Base-by-base conservation (phyloP, 2,329 filamentous ascomycete genomes). In the Neofusicoccum parvum region DNA sequence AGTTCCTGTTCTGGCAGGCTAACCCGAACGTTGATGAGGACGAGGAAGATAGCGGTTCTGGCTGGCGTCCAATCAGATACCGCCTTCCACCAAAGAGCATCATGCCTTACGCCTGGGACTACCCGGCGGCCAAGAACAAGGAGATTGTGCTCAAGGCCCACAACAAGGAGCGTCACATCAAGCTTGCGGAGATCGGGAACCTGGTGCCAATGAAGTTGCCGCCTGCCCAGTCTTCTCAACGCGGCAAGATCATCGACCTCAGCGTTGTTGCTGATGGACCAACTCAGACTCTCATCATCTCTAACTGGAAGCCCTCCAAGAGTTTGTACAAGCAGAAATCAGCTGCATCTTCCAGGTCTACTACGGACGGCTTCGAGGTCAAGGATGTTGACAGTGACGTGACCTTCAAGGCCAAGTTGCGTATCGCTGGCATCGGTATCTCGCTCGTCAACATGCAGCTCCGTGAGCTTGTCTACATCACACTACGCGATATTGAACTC, bases 41-140 rank as follows among this genome's bases (percentile, higher is more conserved):
- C 67, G 94, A 94, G 64, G 90, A 92, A 70, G 92, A 97, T 72
- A 84, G 79, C 63, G 82, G 89, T 65, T 94, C 92, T 62, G 92
- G 92, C 3, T 99, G 95, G 92, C 90, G 92, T 69, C 94, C 93
- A 2, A 92, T 99, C 68, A 86, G 92, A 62, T 99, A 99, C 79
- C 90, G 94, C 37, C 83, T 99, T 36, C 96, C 96, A 2, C 89
- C 94, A 12, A 86, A 95, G 67, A 98, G 94, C 78, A 97, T 99
- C 78, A 99, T 99, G 95, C 95, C 96, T 0, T 99, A 99, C 73
- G 94, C 95, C 1, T 99, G 95, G 95, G 96, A 99, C 75, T 99
- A 97, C 79, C 96, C 95, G 1, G 94, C 95, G 1, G 94, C 93
- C n/a, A 97, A 96, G 80, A 90, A 92, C 80, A 96, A 95, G 73